Evolutionary conservation across 805 yeast species (phyloP), one percentile per base, ranked within the genome.

Genomic region (Candida maltosa): DNA sequence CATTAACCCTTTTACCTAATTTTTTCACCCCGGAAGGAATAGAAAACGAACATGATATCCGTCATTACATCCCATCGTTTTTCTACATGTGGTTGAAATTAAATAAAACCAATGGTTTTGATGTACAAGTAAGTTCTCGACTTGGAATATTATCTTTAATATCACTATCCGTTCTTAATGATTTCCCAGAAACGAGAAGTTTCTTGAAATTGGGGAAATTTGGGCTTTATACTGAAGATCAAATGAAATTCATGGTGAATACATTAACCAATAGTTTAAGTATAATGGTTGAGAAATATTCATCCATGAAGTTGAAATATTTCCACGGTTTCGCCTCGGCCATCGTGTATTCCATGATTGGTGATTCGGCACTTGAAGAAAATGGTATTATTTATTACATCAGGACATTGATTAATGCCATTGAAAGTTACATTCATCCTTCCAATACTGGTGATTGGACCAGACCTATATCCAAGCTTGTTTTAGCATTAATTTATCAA

Each of bases 361-460:
- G 86, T 0, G 58, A 69, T 4, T 46, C 53, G 24, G 63, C 69
- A 1, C 46, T 61, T 9, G 70, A 57, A 2, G 39, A 39, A 7
- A 65, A 54, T 14, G 78, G 79, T 5, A 67, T 80, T 16, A 53
- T 82, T 45, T 75, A 68, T 12, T 64, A 71, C 32, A 49, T 89
- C 4, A 63, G 65, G 16, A 69, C 77, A 0, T 62, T 85, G 18
- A 47, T 83, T n/a, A 78, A 78, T 35, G 78, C 95, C 0, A 65
- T 88, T 5, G 82, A 76, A 42, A 85, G 96, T 14, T 86, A 82
- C 58, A 80, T 80, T 3, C 97, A 93, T 56, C 98, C 98, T 5
- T 88, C 97, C 0, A 89, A 89, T 54, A 58, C 70, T n/a, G 97
- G 96, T 0, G 71, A 73, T n/a, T 89, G 97, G 97, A 75, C 95